These are phyloP conservation scores for Apiospora hydei DNA, from an alignment of 2,329 filamentous ascomycete genomes.

Conservation along the genomic window DNA sequence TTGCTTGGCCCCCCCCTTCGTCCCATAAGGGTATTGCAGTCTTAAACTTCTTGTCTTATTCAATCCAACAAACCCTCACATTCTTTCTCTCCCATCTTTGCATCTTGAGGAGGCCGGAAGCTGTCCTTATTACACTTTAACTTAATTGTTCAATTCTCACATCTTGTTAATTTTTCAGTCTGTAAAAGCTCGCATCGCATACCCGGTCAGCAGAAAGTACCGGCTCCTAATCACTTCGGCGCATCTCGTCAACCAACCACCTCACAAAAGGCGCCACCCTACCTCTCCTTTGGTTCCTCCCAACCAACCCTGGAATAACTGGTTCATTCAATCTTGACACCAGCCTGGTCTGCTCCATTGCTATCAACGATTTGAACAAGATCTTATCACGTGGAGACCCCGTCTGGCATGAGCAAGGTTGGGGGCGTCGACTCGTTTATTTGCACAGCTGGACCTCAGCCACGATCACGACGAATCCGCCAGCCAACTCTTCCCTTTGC, in stretches of 20 bases:
- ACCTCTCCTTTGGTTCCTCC: background rate
- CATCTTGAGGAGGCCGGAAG: constrained; percentile 6
- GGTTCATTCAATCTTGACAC: constrained; percentile 4
- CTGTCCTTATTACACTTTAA: background rate
- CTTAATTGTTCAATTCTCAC: constrained; percentile 10
- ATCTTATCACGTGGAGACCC: background rate
- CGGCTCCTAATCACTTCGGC: background rate
- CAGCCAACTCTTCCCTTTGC: background rate
- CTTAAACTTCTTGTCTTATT: constrained; percentile 12
- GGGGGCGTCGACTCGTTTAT: constrained; percentile 15
- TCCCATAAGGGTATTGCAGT: constrained; percentile 1
- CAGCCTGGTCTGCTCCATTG: background rate
- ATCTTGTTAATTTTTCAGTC: background rate
- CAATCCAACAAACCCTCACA: constrained; percentile 17
- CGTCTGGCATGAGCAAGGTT: constrained; percentile 17
- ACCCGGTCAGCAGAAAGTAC: constrained; percentile 1
- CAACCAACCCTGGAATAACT: background rate
- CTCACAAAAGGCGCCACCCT: background rate
- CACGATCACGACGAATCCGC: constrained; percentile 18
- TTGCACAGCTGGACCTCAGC: background rate
- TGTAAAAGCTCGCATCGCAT: background rate
- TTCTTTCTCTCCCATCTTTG: constrained; percentile 17
- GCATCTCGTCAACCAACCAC: constrained; percentile 9
- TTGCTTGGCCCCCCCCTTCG: background rate
- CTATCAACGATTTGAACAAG: background rate